phyloP scores from a whole-genome alignment of 352 stramenopile species.

The Phytophthora pseudosyringae region DNA sequence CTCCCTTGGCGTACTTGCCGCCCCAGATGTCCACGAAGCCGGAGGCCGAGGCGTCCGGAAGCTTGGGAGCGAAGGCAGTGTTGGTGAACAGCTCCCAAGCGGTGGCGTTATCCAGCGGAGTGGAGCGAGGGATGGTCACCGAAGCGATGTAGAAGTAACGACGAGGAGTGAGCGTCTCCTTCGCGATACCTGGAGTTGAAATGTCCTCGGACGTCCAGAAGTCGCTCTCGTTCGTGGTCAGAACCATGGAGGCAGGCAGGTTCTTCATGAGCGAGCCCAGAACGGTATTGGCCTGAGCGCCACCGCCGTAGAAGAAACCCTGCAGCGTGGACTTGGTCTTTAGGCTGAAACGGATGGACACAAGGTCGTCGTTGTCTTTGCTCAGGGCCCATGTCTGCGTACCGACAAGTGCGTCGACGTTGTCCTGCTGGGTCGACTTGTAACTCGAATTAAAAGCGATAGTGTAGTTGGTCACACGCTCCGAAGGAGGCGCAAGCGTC shows the following conservation, averaged over 20 bases:
- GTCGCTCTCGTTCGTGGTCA: conserved; percentile 19
- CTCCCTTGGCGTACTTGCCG: conserved; percentile 17
- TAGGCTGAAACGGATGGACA: conserved; percentile 30
- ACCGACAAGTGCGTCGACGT: conserved; percentile 28
- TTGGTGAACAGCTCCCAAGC: conserved; percentile 26
- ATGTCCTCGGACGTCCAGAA: conserved; percentile 29
- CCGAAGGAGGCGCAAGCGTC: conserved; percentile 18
- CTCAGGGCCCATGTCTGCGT: conserved; percentile 29
- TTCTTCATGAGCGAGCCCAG: conserved; percentile 24
- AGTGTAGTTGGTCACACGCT: conserved; percentile 23
- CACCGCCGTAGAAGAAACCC: conserved; percentile 29
- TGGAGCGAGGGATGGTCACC: conserved; percentile 27
- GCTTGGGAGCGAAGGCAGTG: conserved; percentile 25
- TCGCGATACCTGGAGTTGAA: conserved; percentile 21
- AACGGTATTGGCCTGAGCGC: conserved; percentile 5
- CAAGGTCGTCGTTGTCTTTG: conserved; percentile 30
- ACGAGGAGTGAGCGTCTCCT: conserved; percentile 25
- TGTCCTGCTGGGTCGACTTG: conserved; percentile 30
- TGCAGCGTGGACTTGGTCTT: conserved; percentile 16
- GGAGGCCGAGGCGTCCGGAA: conserved; percentile 18
- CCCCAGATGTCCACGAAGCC: conserved; percentile 32
- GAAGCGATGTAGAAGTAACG: conserved; percentile 37
- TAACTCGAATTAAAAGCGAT: conserved; percentile 18
- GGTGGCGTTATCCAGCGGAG: conserved; percentile 21
- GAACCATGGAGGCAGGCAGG: conserved; percentile 21